phyloP scores from a whole-genome alignment of 306 rosid species.

The Styphnolobium japonicum region DNA sequence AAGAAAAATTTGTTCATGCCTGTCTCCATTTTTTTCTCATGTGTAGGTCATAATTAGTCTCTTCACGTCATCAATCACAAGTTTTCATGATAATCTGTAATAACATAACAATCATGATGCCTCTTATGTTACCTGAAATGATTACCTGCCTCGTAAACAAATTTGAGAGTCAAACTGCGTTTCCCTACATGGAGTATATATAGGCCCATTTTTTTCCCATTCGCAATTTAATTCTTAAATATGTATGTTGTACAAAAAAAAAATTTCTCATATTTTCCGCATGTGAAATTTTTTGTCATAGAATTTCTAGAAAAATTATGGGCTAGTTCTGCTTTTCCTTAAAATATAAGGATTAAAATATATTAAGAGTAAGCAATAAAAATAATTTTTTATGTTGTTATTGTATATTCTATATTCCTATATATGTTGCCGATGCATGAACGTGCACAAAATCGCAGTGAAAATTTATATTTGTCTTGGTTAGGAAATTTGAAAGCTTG shows the following conservation, averaged over 20 bases:
- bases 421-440: background rate
- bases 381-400: background rate
- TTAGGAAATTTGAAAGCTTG: conserved; percentile 7
- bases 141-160: conserved; percentile 21
- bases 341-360: background rate
- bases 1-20: conserved; percentile 3
- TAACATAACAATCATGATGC: conserved; percentile 12
- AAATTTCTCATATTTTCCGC: too few species aligned
- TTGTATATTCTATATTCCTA: background rate
- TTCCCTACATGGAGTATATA: conserved; percentile 21
- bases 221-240: background rate
- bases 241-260: too few species aligned
- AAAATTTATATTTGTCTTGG: conserved; percentile 27
- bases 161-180: conserved; percentile 9
- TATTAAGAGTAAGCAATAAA: background rate
- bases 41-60: background rate
- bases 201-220: background rate
- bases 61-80: conserved; percentile 25
- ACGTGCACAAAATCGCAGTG: background rate
- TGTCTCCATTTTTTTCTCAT: background rate
- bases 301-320: background rate
- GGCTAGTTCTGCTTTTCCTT: background rate
- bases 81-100: background rate
- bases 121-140: background rate
- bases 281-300: background rate